A percentile compares a stretch with the other conserved stretches of the same genome.
These are phyloP conservation scores for Brettanomyces sp. DNA, from an alignment of 805 yeast species.

Conservation along the genomic window DNA sequence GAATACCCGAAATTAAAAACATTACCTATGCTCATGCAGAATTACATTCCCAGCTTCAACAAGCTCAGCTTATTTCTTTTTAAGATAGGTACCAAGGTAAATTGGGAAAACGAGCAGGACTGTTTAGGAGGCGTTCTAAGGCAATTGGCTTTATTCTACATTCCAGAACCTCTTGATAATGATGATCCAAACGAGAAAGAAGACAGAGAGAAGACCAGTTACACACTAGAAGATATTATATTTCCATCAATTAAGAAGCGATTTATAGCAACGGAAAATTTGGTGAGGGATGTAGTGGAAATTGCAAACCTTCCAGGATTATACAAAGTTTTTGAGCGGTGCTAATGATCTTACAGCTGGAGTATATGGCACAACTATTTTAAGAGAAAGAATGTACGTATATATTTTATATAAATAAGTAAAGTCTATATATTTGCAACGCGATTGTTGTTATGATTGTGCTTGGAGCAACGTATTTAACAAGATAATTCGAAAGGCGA, in stretches of 20 bases:
- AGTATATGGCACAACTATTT: too few species aligned
- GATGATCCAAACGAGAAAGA: slow-evolving; percentile 18
- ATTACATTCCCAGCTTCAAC: slow-evolving; percentile 49
- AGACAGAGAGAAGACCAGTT: slow-evolving; percentile 21
- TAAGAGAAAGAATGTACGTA: neutral
- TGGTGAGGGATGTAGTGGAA: slow-evolving; percentile 57
- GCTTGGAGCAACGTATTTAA: too few species aligned
- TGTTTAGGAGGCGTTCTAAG: slow-evolving; percentile 60
- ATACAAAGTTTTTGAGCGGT: slow-evolving; percentile 87
- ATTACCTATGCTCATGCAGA: slow-evolving; percentile 62
- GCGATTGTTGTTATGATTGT: too few species aligned
- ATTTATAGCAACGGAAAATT: slow-evolving; percentile 51
- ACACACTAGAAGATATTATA: slow-evolving; percentile 43
- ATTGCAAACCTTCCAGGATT: slow-evolving; percentile 88
- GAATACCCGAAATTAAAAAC: slow-evolving; percentile 32
- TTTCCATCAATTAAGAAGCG: slow-evolving; percentile 58
- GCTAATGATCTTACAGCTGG: slow-evolving; percentile 28
- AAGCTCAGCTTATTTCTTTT: slow-evolving; percentile 63
- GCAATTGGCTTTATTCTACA: slow-evolving; percentile 63
- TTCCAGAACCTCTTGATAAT: slow-evolving; percentile 20
- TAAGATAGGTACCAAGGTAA: slow-evolving; percentile 46
- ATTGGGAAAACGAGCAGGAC: slow-evolving; percentile 57
- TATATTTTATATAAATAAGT: neutral
- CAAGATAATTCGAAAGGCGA: too few species aligned
- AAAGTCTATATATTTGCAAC: too few species aligned